Evolutionary conservation across 2,329 filamentous ascomycete genomes (phyloP), one percentile per base, ranked within the genome.

Genomic region (Colletotrichum liriopes): DNA sequence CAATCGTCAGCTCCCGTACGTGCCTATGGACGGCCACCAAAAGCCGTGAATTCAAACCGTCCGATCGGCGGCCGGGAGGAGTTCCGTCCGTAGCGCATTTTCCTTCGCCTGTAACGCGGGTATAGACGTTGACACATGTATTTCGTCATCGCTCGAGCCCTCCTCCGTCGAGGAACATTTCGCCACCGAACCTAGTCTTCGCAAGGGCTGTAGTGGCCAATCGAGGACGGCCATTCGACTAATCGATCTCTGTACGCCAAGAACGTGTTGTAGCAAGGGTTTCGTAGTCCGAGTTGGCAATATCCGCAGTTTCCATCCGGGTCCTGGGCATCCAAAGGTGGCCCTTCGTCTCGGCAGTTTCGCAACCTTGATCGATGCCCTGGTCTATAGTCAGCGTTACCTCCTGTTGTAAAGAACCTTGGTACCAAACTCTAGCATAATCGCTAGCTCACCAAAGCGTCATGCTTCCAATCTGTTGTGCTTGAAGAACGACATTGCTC

Each of bases 301-400:
- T 66, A 32, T n/a, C 23, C 35, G 8, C 43, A 47, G 64, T 26
- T 37, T 58, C 43, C 35, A 51, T 63, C 41, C 32, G 32, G 67
- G 39, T 51, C 9, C 26, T 29, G 39, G 14, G 18, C n/a, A 11
- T 29, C 45, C 8, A 37, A 41, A 39, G 35, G 9, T 26, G 26
- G 23, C 32, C 5, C 26, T 45, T n/a, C 55, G 55, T 16, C 8
- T 14, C 26, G 41, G 14, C 26, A 18, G 11, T 32, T n/a, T 61
- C 26, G 41, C 41, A n/a, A 3, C 20, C 58, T 45, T 39, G 49
- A 32, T 32, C 18, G 16, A 52, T 5, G 18, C 3, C n/a, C 58
- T n/a, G 26, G 26, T 54, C 8, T n/a, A 35, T 29, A n/a, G 29
- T n/a, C 51, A 54, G 18, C 29, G 18, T n/a, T 54, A 12, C 12